Evolutionary conservation across 2,329 filamentous ascomycete genomes (phyloP), one percentile per base, ranked within the genome.

Genomic region (Lachnellula subtilissima): DNA sequence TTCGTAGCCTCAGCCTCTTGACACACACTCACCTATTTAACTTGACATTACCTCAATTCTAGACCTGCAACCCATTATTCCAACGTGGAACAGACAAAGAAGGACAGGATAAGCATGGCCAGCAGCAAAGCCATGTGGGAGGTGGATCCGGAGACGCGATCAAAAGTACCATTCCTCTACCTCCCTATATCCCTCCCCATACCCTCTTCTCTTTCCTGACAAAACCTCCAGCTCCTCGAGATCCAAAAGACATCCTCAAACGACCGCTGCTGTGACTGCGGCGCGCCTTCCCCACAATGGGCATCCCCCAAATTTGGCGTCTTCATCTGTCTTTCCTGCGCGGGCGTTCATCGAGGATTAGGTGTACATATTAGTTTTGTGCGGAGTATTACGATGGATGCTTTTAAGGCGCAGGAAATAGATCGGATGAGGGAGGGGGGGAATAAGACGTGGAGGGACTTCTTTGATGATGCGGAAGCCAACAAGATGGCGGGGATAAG

Each of bases 291-390:
- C 67, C 94, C 94, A 61, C 94, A 99, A 87, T 99, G 94, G 94
- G 93, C 94, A 65, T 81, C 91, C 39, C 94, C 94, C 62, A 99
- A 99, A 75, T 96, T 99, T 71, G 93, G 93, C 70, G 90, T 96
- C 73, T 99, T 99, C 78, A 97, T 99, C 80, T 99, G 94, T 75
- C 85, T 99, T 52, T 90, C 88, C 61, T 99, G 94, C 78, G 93
- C 92, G 36, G 94, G 94, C 65, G 89, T 94, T 52, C 94, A 99
- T 76, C 88, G 94, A 61, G 91, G 91, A 3, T 84, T 99, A 32
- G 94, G 94, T 59, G 94, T 99, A 37, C 94, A 99, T 78, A 96
- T 99, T 73, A 96, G 91, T 71, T 99, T 99, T 76, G 92, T 99
- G 62, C 88, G 94, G 58, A 94, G 89, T 68, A 94, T 97, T 69